phyloP scores from a whole-genome alignment of 169 alveolate genomes.

The Perkinsus olseni region DNA sequence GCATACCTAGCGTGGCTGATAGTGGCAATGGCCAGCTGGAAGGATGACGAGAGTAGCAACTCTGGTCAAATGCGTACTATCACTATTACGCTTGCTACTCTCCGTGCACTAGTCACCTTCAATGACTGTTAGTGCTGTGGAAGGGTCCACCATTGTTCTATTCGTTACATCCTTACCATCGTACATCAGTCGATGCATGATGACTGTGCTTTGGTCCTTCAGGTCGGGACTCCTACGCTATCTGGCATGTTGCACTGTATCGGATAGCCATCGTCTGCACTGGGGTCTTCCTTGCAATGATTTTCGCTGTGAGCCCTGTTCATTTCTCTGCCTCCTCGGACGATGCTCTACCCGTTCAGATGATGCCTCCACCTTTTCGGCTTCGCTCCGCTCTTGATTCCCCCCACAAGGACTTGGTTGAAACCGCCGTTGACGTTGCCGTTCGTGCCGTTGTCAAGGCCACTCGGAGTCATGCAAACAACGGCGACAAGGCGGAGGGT shows the following conservation, averaged over 20 bases:
- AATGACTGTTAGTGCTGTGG: too few relatives aligned
- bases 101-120: too few relatives aligned
- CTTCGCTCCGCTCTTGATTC: not conserved
- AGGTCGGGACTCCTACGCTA: not conserved
- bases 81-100: too few relatives aligned
- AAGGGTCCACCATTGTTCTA: too few relatives aligned
- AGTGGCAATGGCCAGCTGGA: not conserved
- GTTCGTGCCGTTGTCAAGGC: not conserved
- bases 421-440: not conserved
- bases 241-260: not conserved
- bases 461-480: not conserved
- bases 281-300: not conserved
- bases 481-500: not conserved
- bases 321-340: not conserved
- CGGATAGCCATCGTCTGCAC: not conserved
- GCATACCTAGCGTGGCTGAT: not conserved
- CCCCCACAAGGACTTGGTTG: not conserved
- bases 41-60: not conserved
- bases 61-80: not conserved
- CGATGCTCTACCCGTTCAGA: not conserved
- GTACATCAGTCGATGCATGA: not conserved
- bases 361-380: not conserved
- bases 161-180: too few relatives aligned
- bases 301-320: not conserved
- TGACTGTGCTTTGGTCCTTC: not conserved